Percentiles rank a stretch among this genome's conserved stretches.
These are phyloP conservation scores for Tuber microsphaerosporum DNA, from an alignment of 495 filamentous ascomycete genomes.

Conservation along the genomic window DNA sequence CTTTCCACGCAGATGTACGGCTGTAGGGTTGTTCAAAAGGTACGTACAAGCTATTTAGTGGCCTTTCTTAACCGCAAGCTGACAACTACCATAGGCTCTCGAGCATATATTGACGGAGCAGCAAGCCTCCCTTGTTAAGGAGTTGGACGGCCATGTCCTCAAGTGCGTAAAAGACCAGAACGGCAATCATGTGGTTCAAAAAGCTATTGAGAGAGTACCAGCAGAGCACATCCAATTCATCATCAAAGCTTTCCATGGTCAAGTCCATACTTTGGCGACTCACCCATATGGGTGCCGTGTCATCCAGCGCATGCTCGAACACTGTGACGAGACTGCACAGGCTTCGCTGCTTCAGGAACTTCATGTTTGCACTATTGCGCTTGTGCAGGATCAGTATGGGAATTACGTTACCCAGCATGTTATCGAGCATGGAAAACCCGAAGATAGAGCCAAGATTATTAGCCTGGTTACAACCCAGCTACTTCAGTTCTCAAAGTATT, in stretches of 20 bases:
- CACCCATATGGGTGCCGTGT: slow-evolving; percentile 90
- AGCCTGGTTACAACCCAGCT: slow-evolving; percentile 63
- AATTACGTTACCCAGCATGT: slow-evolving; percentile 97
- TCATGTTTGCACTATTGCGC: slow-evolving; percentile 58
- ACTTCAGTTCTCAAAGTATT: slow-evolving; percentile 63
- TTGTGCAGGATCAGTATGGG: slow-evolving; percentile 85
- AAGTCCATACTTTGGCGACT: slow-evolving; percentile 68
- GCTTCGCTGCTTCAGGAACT: slow-evolving; percentile 69
- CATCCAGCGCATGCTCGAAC: slow-evolving; percentile 85
- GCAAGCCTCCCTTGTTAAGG: slow-evolving; percentile 74
- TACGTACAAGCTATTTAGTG: slow-evolving; percentile 39
- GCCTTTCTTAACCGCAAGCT: slow-evolving; percentile 10
- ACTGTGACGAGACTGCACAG: slow-evolving; percentile 67
- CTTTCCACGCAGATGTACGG: slow-evolving; percentile 89
- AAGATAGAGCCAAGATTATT: slow-evolving; percentile 69
- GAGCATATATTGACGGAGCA: slow-evolving; percentile 88
- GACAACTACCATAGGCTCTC: slow-evolving; percentile 57
- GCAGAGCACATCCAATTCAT: slow-evolving; percentile 78
- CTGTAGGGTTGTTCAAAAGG: slow-evolving; percentile 93
- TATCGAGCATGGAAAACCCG: slow-evolving; percentile 70
- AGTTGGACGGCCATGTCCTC: slow-evolving; percentile 71
- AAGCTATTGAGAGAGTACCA: slow-evolving; percentile 81
- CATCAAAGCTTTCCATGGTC: slow-evolving; percentile 72
- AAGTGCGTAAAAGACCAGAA: slow-evolving; percentile 82
- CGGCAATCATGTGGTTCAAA: slow-evolving; percentile 95